phyloP scores from a whole-genome alignment of 495 filamentous ascomycete species.

The Lasiosphaeria ovina region DNA sequence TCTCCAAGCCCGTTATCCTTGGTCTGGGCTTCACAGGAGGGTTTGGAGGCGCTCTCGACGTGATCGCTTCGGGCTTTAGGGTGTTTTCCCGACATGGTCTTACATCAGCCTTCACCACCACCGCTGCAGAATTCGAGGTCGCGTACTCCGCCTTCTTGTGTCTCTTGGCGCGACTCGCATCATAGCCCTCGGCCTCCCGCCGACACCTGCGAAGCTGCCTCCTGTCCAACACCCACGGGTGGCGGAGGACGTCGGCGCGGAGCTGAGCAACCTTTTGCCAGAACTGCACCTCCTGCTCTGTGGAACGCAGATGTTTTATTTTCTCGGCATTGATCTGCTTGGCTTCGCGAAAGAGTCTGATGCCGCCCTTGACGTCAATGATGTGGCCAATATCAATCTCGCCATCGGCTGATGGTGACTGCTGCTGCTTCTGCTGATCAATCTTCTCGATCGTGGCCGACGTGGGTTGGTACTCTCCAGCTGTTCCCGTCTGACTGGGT shows the following conservation, averaged over 20 bases:
- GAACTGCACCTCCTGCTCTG: constrained; percentile 75
- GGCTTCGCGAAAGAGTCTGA: constrained; percentile 59
- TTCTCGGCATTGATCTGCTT: constrained; percentile 72
- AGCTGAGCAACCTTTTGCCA: constrained; percentile 67
- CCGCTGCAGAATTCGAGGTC: neutral
- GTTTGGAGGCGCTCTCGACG: neutral
- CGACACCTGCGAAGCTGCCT: constrained; percentile 55
- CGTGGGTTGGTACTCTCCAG: neutral
- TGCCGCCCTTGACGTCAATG: constrained; percentile 74
- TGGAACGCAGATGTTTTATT: constrained; percentile 55
- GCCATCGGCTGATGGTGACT: constrained; percentile 12
- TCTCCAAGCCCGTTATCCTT: constrained; percentile 24
- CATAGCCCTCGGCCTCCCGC: constrained; percentile 44
- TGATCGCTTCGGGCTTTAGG: neutral
- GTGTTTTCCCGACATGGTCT: neutral
- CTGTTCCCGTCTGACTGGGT: constrained; percentile 15
- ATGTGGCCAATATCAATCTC: constrained; percentile 64
- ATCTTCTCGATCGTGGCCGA: constrained; percentile 8
- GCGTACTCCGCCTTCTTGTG: constrained; percentile 30
- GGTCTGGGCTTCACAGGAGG: constrained; percentile 3
- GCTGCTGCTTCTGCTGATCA: constrained; percentile 2
- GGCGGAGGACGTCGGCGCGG: constrained; percentile 58
- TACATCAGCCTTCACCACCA: neutral
- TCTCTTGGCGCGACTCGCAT: constrained; percentile 39
- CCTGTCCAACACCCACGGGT: constrained; percentile 64